Evolutionary conservation across 148 eudicot genomes (phyloP), one percentile per base, ranked within the genome.

Genomic region (Polygonum maritimum): DNA sequence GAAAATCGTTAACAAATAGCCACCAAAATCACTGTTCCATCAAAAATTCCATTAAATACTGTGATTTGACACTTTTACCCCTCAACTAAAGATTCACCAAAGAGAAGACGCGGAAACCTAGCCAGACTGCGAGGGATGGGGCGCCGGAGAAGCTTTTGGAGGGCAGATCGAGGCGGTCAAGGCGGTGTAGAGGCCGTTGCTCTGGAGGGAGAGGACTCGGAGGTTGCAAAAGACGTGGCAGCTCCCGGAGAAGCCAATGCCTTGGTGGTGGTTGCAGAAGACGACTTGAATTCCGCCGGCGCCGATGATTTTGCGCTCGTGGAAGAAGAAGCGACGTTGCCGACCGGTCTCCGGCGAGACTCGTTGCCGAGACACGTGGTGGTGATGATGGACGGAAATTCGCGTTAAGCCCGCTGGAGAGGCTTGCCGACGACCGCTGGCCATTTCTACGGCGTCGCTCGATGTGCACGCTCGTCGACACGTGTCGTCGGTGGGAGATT

Each of bases 341-440:
- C 96, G 51, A 80, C 49, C 35, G 91, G 84, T 67, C 82, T 89
- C 55, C 72, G 35, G 76, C 26, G 80, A 4, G 93, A 91, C 58
- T 52, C 82, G 78, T 82, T 89, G 90, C 97, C 97, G 49, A 74
- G 70, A 0, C 97, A 91, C 73, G 86, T 91, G 74, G 93, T 93
- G 52, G 84, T 91, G 65, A 86, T 91, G 12, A 91, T 91, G 93
- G 97, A 91, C 52, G 97, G 93, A n/a, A 91, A 91, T 78, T 81
- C 89, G 79, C 84, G 97, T 86, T 91, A 94, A 94, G 89, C 93
- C 60, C 74, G 82, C 73, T 76, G 62, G 74, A 84, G 81, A 33
- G 92, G 92, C 7, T 57, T 88, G 75, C 83, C 41, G 87, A 83
- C 75, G 5, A 78, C 82, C 69, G 78, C 82, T 54, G 97, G 97